These are phyloP conservation scores for Friedmanniomyces endolithicus DNA, from an alignment of 495 filamentous ascomycete species.

Conservation along the genomic window DNA sequence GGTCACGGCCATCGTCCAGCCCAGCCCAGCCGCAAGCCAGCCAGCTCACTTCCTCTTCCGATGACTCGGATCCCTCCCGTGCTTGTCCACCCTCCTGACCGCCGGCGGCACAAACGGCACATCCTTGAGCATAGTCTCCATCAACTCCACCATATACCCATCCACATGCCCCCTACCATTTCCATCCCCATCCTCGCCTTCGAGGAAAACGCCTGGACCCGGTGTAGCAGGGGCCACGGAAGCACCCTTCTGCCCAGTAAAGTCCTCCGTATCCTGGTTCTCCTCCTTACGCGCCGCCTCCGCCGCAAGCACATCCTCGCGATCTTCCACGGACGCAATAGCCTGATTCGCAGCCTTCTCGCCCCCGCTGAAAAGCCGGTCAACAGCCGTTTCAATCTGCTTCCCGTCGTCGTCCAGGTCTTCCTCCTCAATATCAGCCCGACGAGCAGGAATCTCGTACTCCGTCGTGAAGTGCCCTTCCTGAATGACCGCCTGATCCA, in stretches of 20 bases:
- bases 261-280: constrained; percentile 77
- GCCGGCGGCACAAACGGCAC: constrained; percentile 66
- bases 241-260: constrained; percentile 51
- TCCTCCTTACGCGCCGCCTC: constrained; percentile 80
- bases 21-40: not conserved
- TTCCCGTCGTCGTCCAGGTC: constrained; percentile 59
- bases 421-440: constrained; percentile 48
- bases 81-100: constrained; percentile 69
- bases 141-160: constrained; percentile 70
- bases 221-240: constrained; percentile 15
- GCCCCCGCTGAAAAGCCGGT: constrained; percentile 56
- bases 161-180: constrained; percentile 45
- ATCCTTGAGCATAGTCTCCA: constrained; percentile 65
- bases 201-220: constrained; percentile 35
- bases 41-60: constrained; percentile 20
- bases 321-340: constrained; percentile 80
- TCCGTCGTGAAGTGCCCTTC: constrained; percentile 98
- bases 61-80: constrained; percentile 43
- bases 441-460: constrained; percentile 53
- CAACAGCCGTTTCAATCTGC: constrained; percentile 65
- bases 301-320: constrained; percentile 80
- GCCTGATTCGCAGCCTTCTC: constrained; percentile 47
- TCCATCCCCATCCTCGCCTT: constrained; percentile 15
- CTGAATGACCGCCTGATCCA: constrained; percentile 97
- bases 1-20: not conserved